Percentiles rank a stretch among this genome's conserved stretches.
These are phyloP conservation scores for Gracilaria vermiculophylla DNA, from an alignment of 23 red algal species.

Conservation along the genomic window DNA sequence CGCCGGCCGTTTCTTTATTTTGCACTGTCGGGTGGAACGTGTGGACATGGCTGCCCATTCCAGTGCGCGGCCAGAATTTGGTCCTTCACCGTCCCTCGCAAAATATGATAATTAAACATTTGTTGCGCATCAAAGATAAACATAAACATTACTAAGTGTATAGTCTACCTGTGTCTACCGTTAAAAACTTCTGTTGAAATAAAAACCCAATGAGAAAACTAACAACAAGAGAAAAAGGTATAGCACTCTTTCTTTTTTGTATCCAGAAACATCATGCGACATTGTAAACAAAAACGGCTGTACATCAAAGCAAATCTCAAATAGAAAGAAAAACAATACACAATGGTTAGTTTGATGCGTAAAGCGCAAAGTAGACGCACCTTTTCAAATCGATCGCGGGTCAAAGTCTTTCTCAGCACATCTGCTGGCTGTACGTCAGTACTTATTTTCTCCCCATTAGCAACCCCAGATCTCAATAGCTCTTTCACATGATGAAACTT, in stretches of 20 bases:
- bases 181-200: background rate
- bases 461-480: background rate
- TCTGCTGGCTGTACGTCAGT: background rate
- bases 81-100: too few relatives aligned
- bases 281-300: background rate
- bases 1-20: too few relatives aligned
- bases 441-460: background rate
- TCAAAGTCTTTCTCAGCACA: background rate
- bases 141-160: too few relatives aligned
- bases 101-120: too few relatives aligned
- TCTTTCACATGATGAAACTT: constrained; percentile 13
- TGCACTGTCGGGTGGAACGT: too few relatives aligned
- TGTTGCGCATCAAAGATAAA: too few relatives aligned
- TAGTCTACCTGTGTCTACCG: too few relatives aligned
- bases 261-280: background rate
- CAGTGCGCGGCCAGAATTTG: too few relatives aligned
- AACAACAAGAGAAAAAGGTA: background rate
- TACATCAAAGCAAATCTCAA: background rate
- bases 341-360: background rate
- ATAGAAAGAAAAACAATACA: background rate
- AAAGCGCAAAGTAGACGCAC: background rate
- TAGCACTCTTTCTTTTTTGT: background rate
- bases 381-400: background rate
- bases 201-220: too few relatives aligned
- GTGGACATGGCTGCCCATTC: too few relatives aligned